Conservation (phyloP, 2,329 filamentous ascomycete species). For the Pseudogymnoascus sp. region DNA sequence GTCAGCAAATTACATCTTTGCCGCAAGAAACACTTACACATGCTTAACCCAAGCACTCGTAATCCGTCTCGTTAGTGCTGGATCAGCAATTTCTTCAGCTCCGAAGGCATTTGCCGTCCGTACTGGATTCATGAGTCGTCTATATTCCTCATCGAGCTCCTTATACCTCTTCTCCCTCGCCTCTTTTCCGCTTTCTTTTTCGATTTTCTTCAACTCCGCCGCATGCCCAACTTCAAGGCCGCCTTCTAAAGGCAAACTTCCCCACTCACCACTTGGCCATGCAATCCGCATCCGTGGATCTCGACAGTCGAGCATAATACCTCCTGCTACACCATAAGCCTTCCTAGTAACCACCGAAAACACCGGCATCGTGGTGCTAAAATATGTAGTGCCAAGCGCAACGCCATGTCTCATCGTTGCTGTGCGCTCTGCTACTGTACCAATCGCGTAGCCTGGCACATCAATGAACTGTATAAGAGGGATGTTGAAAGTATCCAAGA, state of each 20-base stretch:
- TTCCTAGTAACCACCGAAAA: conserved; percentile 54
- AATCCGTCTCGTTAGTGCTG: conserved; percentile 45
- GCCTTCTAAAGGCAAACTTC: conserved; percentile 52
- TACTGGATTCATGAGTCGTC: conserved; percentile 55
- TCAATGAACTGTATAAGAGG: conserved; percentile 57
- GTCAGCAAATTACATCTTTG: conserved; percentile 31
- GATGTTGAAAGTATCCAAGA: conserved; percentile 58
- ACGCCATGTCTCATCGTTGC: conserved; percentile 59
- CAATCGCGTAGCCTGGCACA: conserved; percentile 54
- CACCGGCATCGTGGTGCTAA: conserved; percentile 52
- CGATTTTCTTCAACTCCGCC: conserved; percentile 48
- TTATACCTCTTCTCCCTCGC: conserved; percentile 36
- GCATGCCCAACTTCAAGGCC: conserved; percentile 57
- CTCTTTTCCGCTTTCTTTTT: conserved; percentile 40
- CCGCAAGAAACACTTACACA: conserved; percentile 31
- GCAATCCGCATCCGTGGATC: conserved; percentile 53
- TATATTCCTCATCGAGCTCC: conserved; percentile 51
- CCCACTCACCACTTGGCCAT: conserved; percentile 57
- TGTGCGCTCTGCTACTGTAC: conserved; percentile 51
- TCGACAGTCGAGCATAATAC: conserved; percentile 53
- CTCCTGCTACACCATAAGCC: conserved; percentile 55
- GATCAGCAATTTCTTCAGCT: conserved; percentile 57
- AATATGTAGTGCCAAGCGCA: conserved; percentile 52
- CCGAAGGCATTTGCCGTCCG: conserved; percentile 56
- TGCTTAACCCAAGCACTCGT: conserved; percentile 47